Evolutionary conservation across 2,329 filamentous ascomycete genomes (phyloP).

Genomic region (Arthrobotrys conoides): DNA sequence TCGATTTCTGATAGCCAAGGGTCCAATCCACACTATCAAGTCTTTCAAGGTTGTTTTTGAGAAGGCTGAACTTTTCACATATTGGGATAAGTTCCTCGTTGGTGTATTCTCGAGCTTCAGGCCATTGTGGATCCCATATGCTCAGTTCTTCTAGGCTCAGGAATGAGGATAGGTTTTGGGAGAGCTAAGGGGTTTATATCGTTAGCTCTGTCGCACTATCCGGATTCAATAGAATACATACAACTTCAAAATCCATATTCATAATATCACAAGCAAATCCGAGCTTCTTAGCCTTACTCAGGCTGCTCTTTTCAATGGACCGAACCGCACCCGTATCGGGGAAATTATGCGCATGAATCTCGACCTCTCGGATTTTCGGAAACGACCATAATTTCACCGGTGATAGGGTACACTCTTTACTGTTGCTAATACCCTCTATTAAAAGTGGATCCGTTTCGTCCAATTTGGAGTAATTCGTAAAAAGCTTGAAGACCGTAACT

Average conservation of each 20-base stretch:
- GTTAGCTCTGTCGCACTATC: neutral
- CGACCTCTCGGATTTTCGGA: slow-evolving; percentile 28
- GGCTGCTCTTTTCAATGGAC: neutral
- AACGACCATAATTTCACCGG: slow-evolving; percentile 26
- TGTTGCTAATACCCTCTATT: neutral
- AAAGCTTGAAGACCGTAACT: slow-evolving; percentile 31
- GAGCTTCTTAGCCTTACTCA: slow-evolving; percentile 6
- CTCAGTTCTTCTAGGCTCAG: slow-evolving; percentile 21
- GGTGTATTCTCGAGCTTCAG: slow-evolving; percentile 13
- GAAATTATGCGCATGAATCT: slow-evolving; percentile 38
- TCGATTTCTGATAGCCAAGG: slow-evolving; percentile 24
- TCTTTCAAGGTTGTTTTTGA: slow-evolving; percentile 1
- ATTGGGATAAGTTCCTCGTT: neutral
- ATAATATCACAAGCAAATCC: slow-evolving; percentile 40
- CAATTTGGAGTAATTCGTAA: slow-evolving; percentile 48
- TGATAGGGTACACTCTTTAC: neutral
- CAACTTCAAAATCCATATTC: slow-evolving; percentile 1
- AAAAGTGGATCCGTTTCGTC: slow-evolving; percentile 36
- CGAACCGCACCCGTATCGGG: slow-evolving; percentile 4
- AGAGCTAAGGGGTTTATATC: neutral
- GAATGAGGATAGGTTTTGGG: slow-evolving; percentile 27
- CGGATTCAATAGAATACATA: neutral
- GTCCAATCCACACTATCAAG: slow-evolving; percentile 28
- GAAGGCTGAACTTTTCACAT: slow-evolving; percentile 1
- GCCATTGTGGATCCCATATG: slow-evolving; percentile 46